Evolutionary conservation across 2,329 filamentous ascomycete genomes (phyloP).

Genomic region (Zymoseptoria pseudotritici): DNA sequence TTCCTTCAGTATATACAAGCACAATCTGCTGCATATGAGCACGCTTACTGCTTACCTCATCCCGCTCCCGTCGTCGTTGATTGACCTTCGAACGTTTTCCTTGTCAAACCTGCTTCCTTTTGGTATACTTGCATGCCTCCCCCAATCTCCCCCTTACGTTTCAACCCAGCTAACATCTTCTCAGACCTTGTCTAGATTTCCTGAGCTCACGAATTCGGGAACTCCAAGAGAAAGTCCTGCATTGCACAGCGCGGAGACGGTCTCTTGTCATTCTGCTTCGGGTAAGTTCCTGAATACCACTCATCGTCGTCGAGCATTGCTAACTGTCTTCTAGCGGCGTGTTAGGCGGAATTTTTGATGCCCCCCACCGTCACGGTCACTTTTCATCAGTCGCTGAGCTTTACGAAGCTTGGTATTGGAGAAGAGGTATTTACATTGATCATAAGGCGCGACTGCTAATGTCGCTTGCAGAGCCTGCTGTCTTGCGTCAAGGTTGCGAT

Average conservation of each 20-base stretch:
- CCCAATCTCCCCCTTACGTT: background rate
- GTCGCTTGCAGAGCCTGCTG: background rate
- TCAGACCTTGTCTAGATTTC: background rate
- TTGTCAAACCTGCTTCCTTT: background rate
- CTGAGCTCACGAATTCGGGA: background rate
- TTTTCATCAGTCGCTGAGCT: background rate
- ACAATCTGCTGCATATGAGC: background rate
- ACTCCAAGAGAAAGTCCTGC: background rate
- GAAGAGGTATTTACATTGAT: background rate
- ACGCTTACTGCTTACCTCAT: background rate
- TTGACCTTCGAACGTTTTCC: background rate
- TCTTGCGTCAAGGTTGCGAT: background rate
- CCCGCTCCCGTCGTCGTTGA: background rate
- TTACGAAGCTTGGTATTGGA: background rate
- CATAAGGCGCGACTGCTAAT: no score
- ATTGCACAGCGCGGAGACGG: constrained; percentile 1
- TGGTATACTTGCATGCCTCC: background rate
- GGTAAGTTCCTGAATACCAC: background rate
- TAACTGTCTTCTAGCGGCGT: background rate
- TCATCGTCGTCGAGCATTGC: no score
- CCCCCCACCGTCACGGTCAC: background rate
- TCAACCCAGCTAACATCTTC: background rate
- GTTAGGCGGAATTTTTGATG: constrained; percentile 1
- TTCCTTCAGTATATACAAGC: background rate
- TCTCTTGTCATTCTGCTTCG: background rate